phyloP scores from a whole-genome alignment of 495 filamentous ascomycete species.

The Penicillium crystallinum region DNA sequence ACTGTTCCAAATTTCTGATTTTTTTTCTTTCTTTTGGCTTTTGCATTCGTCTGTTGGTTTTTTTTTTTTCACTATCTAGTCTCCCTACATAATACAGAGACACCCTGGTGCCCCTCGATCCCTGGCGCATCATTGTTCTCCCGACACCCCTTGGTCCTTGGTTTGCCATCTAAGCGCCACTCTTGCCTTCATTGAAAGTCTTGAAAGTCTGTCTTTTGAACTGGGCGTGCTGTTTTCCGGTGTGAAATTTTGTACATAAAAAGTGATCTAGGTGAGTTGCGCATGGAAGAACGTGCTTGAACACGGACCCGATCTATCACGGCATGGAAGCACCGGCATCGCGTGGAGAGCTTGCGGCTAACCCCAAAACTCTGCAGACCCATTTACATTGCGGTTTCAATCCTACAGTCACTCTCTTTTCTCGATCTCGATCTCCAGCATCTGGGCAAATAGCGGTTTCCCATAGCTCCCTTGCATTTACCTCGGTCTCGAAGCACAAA shows the following conservation, averaged over 20 bases:
- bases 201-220: not conserved
- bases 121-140: not conserved
- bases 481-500: not conserved
- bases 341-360: not conserved
- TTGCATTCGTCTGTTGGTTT: not conserved
- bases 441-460: not conserved
- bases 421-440: not conserved
- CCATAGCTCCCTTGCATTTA: not conserved
- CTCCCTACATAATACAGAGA: no score
- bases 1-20: not conserved
- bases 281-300: not conserved
- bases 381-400: not conserved
- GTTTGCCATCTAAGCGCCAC: slow-evolving; percentile 4
- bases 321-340: not conserved
- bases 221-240: not conserved
- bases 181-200: not conserved
- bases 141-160: not conserved
- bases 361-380: not conserved
- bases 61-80: not conserved
- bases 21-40: not conserved
- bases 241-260: not conserved
- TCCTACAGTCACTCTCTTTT: not conserved
- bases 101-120: not conserved
- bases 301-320: not conserved
- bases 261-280: not conserved